These are phyloP conservation scores for Encephalitozoon romaleae DNA, from an alignment of 371 early-diverging fungal species.

Conservation along the genomic window DNA sequence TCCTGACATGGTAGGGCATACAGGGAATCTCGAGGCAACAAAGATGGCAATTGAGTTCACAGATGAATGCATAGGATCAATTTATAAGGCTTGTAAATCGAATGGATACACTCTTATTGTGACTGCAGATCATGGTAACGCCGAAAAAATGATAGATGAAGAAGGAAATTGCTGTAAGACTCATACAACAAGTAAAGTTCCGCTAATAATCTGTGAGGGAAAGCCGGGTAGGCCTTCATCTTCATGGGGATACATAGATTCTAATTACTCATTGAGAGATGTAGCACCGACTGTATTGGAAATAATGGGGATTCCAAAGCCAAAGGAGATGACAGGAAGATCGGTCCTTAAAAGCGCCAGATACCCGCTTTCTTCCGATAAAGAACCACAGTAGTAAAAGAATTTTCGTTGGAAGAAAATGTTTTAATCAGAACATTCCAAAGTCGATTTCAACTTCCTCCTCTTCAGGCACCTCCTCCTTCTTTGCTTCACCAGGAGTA, in stretches of 20 bases:
- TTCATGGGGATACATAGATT: slow-evolving; percentile 57
- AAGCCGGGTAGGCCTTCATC: neutral
- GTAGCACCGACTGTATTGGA: slow-evolving; percentile 91
- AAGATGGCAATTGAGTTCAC: slow-evolving; percentile 79
- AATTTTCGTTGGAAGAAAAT: neutral
- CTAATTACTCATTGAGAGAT: slow-evolving; percentile 71
- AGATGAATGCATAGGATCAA: slow-evolving; percentile 80
- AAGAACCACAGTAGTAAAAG: neutral
- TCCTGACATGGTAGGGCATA: slow-evolving; percentile 91
- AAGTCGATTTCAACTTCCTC: slow-evolving; percentile 41
- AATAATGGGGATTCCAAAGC: slow-evolving; percentile 78
- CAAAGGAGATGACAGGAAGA: slow-evolving; percentile 88
- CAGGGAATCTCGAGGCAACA: slow-evolving; percentile 86
- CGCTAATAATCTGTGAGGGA: slow-evolving; percentile 72
- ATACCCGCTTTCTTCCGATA: neutral
- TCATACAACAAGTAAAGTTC: slow-evolving; percentile 66
- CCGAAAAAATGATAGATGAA: slow-evolving; percentile 88
- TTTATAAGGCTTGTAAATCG: slow-evolving; percentile 77
- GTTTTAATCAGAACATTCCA: slow-evolving; percentile 11
- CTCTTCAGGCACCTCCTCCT: slow-evolving; percentile 28
- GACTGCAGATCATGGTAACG: slow-evolving; percentile 99
- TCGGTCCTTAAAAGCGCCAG: neutral
- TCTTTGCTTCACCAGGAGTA: slow-evolving; percentile 5
- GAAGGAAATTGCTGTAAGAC: slow-evolving; percentile 77
- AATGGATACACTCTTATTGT: slow-evolving; percentile 80